Base-by-base conservation (phyloP, 306 rosid species). In the Argentina anserina region DNA sequence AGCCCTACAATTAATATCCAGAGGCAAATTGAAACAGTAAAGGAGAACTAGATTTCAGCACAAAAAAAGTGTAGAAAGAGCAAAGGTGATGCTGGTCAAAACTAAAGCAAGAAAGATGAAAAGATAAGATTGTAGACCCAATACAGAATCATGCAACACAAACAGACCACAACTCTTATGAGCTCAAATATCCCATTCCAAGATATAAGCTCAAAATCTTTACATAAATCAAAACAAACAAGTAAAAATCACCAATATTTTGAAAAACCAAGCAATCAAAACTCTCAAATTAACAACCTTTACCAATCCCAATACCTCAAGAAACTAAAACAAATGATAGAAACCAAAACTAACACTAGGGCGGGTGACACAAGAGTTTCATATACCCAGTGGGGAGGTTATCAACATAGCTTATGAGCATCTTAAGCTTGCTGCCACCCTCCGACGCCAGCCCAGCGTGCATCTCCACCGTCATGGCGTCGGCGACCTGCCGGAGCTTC, bases 401-500 rank as follows among this genome's bases (percentile, higher is more conserved):
- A 63, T 95, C 96, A 1, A 95, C 99, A 78, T 69, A 90, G 82
- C 92, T 84, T 75, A 95, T 95, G 76, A 95, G 75, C 99, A 95
- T 95, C 97, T 95, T 92, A 75, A 95, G 92, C 82, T 88, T 92
- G 87, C 93, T 90, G 25, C 90, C 97, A 43, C 97, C 99, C 58
- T 95, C 97, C 31, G 96, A 90, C 23, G 97, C 99, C 42, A 95
- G 97, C 39, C 99, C 99, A 0, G 93, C 97, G 76, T 90, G 90
- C 99, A 95, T 95, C 90, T 95, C 99, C 33, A 86, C 97, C 15
- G 87, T 78, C 97, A 95, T 88, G 66, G 97, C 99, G 36, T 92
- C 97, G 13, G 93, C 92, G 47, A 92, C 88, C 53, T 87, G 91
- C 40, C 70, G 81, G 23, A 95, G 88, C 84, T 88, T 95, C 65